phyloP scores from a whole-genome alignment of 805 yeast species.

The Isabelozyma heimii region DNA sequence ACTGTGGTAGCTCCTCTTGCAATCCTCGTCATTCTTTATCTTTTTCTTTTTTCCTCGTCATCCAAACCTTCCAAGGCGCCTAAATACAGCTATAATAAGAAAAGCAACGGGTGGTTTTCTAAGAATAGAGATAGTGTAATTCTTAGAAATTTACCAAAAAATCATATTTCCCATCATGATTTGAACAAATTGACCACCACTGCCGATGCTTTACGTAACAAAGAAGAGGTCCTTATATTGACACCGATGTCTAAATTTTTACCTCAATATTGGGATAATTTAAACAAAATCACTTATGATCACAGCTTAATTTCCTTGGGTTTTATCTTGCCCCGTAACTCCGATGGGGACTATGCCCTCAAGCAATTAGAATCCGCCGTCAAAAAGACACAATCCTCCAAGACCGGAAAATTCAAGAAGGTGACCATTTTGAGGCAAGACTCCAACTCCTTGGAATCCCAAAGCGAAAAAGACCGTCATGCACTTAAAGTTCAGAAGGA shows the following conservation, averaged over 20 bases:
- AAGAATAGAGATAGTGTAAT: constrained; percentile 51
- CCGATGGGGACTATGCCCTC: constrained; percentile 79
- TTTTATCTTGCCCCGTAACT: constrained; percentile 81
- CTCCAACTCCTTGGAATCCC: constrained; percentile 68
- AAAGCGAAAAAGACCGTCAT: constrained; percentile 86
- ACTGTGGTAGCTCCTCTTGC: constrained; percentile 46
- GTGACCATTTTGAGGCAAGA: constrained; percentile 92
- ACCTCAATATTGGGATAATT: constrained; percentile 84
- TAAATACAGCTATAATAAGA: constrained; percentile 48
- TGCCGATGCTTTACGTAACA: constrained; percentile 66
- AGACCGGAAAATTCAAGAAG: constrained; percentile 67
- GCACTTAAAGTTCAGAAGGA: constrained; percentile 83
- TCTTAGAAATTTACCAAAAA: constrained; percentile 62
- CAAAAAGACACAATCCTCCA: constrained; percentile 62
- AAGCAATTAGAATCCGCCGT: constrained; percentile 71
- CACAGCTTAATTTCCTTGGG: constrained; percentile 84
- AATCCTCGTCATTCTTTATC: constrained; percentile 39
- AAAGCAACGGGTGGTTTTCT: constrained; percentile 46
- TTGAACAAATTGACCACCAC: constrained; percentile 75
- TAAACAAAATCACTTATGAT: constrained; percentile 74
- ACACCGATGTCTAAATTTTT: constrained; percentile 90
- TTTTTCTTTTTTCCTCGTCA: constrained; percentile 33
- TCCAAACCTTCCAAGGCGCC: constrained; percentile 17
- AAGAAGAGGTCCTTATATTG: constrained; percentile 80
- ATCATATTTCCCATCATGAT: constrained; percentile 80